Percentiles rank a stretch among this genome's conserved stretches.
phyloP scores from a whole-genome alignment of 108 stramenopile species.

The Bacterosira constricta region DNA sequence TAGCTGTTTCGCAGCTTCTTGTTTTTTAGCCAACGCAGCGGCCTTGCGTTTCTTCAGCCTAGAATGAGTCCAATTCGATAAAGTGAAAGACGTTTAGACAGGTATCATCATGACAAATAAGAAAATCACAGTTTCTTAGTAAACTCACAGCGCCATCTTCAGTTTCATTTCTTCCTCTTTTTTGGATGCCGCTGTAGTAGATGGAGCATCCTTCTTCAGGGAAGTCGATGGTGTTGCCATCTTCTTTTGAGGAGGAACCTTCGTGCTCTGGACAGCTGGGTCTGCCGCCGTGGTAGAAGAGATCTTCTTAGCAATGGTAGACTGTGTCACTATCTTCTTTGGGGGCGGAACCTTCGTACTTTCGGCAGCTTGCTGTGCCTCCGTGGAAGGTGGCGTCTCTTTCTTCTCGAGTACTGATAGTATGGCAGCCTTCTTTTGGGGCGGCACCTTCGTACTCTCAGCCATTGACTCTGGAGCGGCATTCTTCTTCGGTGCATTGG shows the following conservation, averaged over 20 bases:
- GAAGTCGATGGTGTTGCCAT: not conserved
- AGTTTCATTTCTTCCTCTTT: conserved; percentile 44
- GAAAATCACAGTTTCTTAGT: not conserved
- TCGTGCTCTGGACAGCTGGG: not conserved
- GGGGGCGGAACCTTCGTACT: not conserved
- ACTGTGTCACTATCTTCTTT: not conserved
- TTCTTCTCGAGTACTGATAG: not conserved
- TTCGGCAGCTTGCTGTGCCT: not conserved
- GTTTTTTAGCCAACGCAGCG: conserved; percentile 15
- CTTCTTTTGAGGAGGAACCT: not conserved
- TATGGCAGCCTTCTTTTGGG: conserved; percentile 15
- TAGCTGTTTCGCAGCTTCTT: conserved; percentile 28
- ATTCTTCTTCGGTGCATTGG: conserved; percentile 33
- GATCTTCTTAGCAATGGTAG: not conserved
- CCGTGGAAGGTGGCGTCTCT: not conserved
- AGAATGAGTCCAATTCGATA: not conserved
- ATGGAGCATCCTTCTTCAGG: conserved; percentile 9
- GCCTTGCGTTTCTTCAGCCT: conserved; percentile 37
- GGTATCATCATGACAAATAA: too few species aligned
- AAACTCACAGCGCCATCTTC: conserved; percentile 29
- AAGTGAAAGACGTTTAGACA: not conserved
- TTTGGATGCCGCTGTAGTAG: conserved; percentile 12
- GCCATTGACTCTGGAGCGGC: not conserved
- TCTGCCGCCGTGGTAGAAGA: not conserved
- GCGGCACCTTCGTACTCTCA: conserved; percentile 12